Evolutionary conservation across 1,284 basidiomycete species (phyloP), one percentile per base, ranked within the genome.

Genomic region (Microbotryum violaceum): DNA sequence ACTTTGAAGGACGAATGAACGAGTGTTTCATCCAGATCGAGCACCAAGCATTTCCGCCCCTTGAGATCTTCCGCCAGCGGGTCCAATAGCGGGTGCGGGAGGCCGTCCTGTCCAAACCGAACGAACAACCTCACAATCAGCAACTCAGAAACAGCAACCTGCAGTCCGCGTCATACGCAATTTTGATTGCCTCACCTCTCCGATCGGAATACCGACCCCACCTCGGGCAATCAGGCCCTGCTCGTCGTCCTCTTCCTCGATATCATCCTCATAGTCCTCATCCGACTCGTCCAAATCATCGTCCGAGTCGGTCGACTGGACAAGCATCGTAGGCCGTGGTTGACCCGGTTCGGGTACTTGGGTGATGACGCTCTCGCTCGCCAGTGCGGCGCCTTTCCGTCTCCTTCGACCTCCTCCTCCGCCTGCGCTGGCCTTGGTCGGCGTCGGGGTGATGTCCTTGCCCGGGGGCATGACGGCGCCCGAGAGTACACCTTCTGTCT

Each of bases 21-120:
- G 42, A 97, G 79, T 1, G 93, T 97, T 77, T 97, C 94, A 71
- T 97, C 93, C 49, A 97, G 80, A 78, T 97, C 94, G 23, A 97
- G 82, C 46, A 97, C 91, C 8, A 77, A 71, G 71, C 93, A 97
- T 78, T 97, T 97, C 61, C 90, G 81, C 20, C 91, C 91, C 21
- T 77, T 80, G 70, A 93, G 88, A 27, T 84, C 81, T 14, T 83
- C 81, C 1, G 82, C 77, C 64, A 96, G 79, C 18, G 86, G 85
- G 5, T 89, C 89, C 9, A 97, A 76, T 21, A 97, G 78, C 12
- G 93, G 93, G 55, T 82, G 82, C 4, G 90, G 89, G 42, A 85
- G 76, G 23, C 93, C 93, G 71, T 96, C 86, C 87, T 91, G 70
- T 56, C 54, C 27, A 27, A 48, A 56, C 37, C 8, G 18, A 31